Percentiles rank a stretch among this genome's conserved stretches.
phyloP scores from a whole-genome alignment of 1,284 basidiomycete species.

The Rhodotorula sp. region DNA sequence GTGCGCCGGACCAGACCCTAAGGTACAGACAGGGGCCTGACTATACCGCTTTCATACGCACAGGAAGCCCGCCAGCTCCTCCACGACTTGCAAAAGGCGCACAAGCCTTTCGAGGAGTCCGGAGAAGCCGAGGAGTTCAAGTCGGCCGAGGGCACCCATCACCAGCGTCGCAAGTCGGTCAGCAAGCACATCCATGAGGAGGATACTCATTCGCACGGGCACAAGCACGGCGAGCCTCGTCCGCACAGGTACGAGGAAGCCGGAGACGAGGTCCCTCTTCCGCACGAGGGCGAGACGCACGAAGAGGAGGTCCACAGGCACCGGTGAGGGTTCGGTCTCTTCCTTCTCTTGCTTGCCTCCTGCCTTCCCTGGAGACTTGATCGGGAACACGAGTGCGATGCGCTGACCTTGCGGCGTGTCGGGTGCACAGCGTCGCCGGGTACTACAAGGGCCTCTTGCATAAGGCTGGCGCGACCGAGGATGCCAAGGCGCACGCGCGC shows the following conservation, averaged over 20 bases:
- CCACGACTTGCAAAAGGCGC: constrained; percentile 21
- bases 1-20: background rate
- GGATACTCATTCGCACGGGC: background rate
- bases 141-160: background rate
- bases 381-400: background rate
- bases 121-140: background rate
- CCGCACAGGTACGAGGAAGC: background rate
- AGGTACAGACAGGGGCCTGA: background rate
- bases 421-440: constrained; percentile 5
- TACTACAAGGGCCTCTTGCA: constrained; percentile 13
- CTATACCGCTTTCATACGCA: no score
- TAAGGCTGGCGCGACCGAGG: constrained; percentile 3
- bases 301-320: constrained; percentile 26
- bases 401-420: background rate
- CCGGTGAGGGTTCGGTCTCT: background rate
- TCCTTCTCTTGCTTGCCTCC: no score
- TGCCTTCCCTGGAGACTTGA: background rate
- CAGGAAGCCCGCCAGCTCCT: constrained; percentile 18
- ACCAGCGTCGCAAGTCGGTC: background rate
- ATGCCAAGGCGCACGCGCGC: constrained; percentile 11
- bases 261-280: background rate
- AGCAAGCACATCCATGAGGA: background rate
- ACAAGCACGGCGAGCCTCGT: background rate
- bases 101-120: constrained; percentile 1
- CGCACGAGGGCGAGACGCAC: constrained; percentile 9